Base-by-base conservation (phyloP, 148 eudicot genomes). In the Spergularia marina region DNA sequence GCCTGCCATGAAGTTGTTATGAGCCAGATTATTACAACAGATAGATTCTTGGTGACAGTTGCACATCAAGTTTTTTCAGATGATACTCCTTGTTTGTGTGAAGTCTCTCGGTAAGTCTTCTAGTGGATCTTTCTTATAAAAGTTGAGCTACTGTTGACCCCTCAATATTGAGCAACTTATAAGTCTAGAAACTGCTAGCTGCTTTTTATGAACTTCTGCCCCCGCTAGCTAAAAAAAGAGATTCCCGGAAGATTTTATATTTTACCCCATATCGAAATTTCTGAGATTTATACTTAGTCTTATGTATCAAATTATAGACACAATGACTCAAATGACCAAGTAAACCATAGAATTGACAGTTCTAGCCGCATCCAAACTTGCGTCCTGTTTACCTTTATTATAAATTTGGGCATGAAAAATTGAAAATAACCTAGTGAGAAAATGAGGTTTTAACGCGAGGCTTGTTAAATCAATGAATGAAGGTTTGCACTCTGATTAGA, bases 1-100 rank as follows among this genome's bases (percentile, higher is more conserved):
- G 91, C 91, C 70, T 95, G 99, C 87, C 96, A 95, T 84, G 92
- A 89, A 64, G 78, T 34, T 75, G 73, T 87, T 54, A 84, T 88
- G 79, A 84, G 84, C 72, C 74, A 79, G 47, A 89, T 92, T 76
- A 83, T 79, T 53, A 83, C 86, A 64, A 83, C 79, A 36, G 66
- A 83, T 73, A 87, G 89, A 80, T 78, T 95, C 83, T 76, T 88
- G 79, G 90, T 85, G 81, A 83, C 78, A 77, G 74, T 92, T 40
- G 83, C 87, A 74, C 89, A 95, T 77, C 92, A 95, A 79, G 77
- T 92, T 75, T 85, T 88, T 83, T 79, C 85, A 75, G 96, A 95
- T 83, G 99, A 95, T 76, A 81, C 90, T 47, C 87, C 88, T 65
- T 85, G 89, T 85, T 86, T 95, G 16, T 88, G 91, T 87, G 98